Evolutionary conservation across 2,329 filamentous ascomycete genomes (phyloP).

Genomic region (Curvularia hawaiiensis): DNA sequence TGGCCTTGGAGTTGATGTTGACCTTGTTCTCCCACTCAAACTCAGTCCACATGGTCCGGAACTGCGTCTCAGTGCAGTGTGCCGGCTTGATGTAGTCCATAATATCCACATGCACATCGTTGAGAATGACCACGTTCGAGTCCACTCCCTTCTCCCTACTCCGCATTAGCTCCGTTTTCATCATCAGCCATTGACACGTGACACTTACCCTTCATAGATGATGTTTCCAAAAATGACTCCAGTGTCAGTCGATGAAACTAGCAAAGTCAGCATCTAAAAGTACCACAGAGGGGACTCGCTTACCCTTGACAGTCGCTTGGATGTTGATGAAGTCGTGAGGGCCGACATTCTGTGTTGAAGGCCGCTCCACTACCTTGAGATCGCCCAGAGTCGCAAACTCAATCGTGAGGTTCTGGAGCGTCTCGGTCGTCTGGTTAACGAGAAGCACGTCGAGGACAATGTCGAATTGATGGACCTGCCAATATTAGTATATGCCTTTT

Average conservation of each 20-base stretch:
- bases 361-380: constrained; percentile 95
- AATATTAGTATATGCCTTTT: constrained; percentile 15
- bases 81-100: constrained; percentile 99
- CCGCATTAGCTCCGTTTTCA: constrained; percentile 60
- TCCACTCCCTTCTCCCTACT: constrained; percentile 65
- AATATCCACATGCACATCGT: constrained; percentile 97
- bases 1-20: constrained; percentile 98
- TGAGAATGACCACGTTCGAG: constrained; percentile 95
- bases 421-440: constrained; percentile 97
- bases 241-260: constrained; percentile 93
- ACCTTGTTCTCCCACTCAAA: constrained; percentile 99
- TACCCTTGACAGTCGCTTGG: constrained; percentile 98
- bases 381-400: constrained; percentile 99
- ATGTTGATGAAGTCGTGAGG: constrained; percentile 98
- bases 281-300: constrained; percentile 49
- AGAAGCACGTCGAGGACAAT: constrained; percentile 95
- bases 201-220: constrained; percentile 79
- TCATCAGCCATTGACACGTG: neutral
- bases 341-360: constrained; percentile 92
- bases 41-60: constrained; percentile 99
- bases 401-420: constrained; percentile 93
- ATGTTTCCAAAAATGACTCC: constrained; percentile 99
- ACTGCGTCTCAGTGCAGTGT: constrained; percentile 95
- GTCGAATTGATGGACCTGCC: constrained; percentile 85
- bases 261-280: constrained; percentile 14